Percentiles rank a stretch among this genome's conserved stretches.
phyloP scores from a whole-genome alignment of 805 yeast genomes.

The Hanseniaspora clermontiae region DNA sequence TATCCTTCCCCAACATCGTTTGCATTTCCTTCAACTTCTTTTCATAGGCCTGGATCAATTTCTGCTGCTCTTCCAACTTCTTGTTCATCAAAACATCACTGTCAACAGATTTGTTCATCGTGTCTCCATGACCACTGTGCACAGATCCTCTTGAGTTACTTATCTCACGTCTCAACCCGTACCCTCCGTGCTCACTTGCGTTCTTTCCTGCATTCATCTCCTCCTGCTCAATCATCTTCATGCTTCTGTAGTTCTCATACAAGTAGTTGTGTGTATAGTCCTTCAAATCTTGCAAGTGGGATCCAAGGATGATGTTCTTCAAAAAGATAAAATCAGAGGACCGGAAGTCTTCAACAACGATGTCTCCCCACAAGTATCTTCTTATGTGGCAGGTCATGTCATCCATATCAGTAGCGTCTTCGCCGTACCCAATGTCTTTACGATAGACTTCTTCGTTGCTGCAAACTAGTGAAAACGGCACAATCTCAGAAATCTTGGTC shows the following conservation, averaged over 20 bases:
- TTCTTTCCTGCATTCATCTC: not conserved
- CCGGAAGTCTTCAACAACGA: constrained; percentile 43
- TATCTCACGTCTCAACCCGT: not conserved
- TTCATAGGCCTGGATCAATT: constrained; percentile 21
- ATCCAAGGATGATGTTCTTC: constrained; percentile 59
- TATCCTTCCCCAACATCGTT: constrained; percentile 13
- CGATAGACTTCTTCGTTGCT: constrained; percentile 31
- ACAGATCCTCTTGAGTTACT: not conserved
- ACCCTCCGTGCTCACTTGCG: not conserved
- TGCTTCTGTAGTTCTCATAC: constrained; percentile 71
- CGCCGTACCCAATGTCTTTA: constrained; percentile 24
- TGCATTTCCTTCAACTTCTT: constrained; percentile 19
- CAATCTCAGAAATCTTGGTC: constrained; percentile 32
- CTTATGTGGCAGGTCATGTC: constrained; percentile 35
- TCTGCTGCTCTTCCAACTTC: constrained; percentile 19
- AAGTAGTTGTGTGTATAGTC: constrained; percentile 63
- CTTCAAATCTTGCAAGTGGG: constrained; percentile 72
- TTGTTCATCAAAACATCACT: not conserved
- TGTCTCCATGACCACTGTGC: not conserved
- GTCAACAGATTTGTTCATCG: not conserved
- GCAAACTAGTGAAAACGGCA: constrained; percentile 60
- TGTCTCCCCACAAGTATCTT: constrained; percentile 57
- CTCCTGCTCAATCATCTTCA: constrained; percentile 35
- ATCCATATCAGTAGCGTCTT: constrained; percentile 15
- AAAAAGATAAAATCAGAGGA: constrained; percentile 58